Conservation (phyloP, 768 basidiomycete species). For the Kwoniella sp. region DNA sequence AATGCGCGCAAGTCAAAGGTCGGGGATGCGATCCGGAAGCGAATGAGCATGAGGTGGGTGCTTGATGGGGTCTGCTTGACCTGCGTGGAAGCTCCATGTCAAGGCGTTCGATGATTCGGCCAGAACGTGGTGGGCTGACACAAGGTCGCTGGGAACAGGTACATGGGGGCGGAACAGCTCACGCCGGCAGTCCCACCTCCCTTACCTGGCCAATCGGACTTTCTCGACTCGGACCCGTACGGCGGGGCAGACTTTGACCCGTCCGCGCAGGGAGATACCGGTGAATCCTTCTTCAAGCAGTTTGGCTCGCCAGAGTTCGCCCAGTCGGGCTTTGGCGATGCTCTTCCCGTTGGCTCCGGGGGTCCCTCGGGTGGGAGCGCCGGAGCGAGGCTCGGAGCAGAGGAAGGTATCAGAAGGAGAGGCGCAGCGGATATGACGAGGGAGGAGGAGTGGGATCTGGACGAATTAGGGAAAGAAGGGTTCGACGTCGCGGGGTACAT, state of each 20-base stretch:
- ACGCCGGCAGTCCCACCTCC: conserved; percentile 13
- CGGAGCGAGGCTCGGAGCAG: conserved; percentile 30
- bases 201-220: conserved; percentile 26
- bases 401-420: conserved; percentile 55
- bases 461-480: conserved; percentile 65
- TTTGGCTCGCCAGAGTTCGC: conserved; percentile 52
- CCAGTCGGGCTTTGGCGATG: conserved; percentile 53
- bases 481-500: conserved; percentile 78
- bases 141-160: conserved; percentile 4
- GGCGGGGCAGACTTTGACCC: conserved; percentile 17
- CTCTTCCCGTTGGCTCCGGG: not conserved
- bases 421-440: conserved; percentile 56
- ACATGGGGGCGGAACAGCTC: conserved; percentile 21
- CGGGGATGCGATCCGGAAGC: conserved; percentile 91
- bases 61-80: no score
- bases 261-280: conserved; percentile 15
- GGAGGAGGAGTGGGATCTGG: conserved; percentile 55
- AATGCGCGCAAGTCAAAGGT: conserved; percentile 55
- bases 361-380: not conserved
- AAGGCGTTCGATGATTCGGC: not conserved
- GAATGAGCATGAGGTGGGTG: conserved; percentile 93
- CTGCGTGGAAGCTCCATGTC: no score
- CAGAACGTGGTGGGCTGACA: not conserved
- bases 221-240: conserved; percentile 32
- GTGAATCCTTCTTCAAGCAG: conserved; percentile 49